Percentiles rank a stretch among this genome's conserved stretches.
Evolutionary conservation across 192 early-diverging fungal genomes (phyloP).

Genomic region (Coemansia sp.): DNA sequence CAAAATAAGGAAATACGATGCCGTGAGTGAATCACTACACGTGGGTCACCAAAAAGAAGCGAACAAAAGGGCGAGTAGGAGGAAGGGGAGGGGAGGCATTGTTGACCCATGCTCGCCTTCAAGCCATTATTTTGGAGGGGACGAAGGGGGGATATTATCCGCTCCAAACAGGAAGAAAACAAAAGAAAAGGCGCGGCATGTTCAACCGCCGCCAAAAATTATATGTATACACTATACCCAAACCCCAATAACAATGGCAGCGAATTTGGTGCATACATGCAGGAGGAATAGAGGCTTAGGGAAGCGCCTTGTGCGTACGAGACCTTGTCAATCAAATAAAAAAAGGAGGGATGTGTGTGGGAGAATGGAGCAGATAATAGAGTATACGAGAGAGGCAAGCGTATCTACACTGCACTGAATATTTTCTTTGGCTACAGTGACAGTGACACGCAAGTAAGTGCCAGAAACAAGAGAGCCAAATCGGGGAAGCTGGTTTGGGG

Average conservation of each 20-base stretch:
- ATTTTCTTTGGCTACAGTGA: not conserved
- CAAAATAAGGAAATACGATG: not conserved
- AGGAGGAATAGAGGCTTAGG: slow-evolving; percentile 2
- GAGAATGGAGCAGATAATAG: not conserved
- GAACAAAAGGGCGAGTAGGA: slow-evolving; percentile 3
- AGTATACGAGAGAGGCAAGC: not conserved
- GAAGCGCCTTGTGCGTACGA: too few species aligned
- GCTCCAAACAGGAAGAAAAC: not conserved
- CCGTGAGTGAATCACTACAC: not conserved
- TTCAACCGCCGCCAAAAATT: not conserved
- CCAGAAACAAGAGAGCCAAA: not conserved
- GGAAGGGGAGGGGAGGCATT: too few species aligned
- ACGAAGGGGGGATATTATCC: not conserved
- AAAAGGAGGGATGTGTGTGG: too few species aligned
- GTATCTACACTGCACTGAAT: not conserved
- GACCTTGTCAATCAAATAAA: too few species aligned
- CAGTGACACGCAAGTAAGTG: not conserved
- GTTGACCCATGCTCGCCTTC: too few species aligned
- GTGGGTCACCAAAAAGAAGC: not conserved
- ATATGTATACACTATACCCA: not conserved
- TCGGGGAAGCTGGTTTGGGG: not conserved
- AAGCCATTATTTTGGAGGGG: too few species aligned
- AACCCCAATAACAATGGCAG: not conserved
- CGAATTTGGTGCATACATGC: slow-evolving; percentile 3
- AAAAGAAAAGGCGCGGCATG: too few species aligned